A percentile compares a stretch with the other conserved stretches of the same genome.
Conservation (phyloP, 2,329 filamentous ascomycete genomes). For the Septoria linicola region DNA sequence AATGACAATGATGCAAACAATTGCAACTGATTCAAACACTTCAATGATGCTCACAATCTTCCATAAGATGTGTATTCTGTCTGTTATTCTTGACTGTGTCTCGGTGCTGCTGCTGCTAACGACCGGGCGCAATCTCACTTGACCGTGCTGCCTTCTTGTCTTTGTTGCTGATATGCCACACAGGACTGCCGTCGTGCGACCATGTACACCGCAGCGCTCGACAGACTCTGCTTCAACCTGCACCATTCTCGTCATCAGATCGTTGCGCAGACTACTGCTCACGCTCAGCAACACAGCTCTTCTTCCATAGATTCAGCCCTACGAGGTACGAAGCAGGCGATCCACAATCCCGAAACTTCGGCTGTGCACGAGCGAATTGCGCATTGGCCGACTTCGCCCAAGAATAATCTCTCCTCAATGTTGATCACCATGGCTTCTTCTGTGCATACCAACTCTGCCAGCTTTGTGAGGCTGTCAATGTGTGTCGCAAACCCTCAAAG, state of each 20-base stretch:
- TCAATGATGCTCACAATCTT: not conserved
- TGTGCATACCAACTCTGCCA: not conserved
- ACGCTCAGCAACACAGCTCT: not conserved
- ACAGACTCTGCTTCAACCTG: too few species aligned
- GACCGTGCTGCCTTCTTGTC: too few species aligned
- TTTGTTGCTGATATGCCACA: too few species aligned
- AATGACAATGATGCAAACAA: conserved; percentile 41
- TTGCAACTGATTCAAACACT: conserved; percentile 29
- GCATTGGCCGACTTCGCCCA: conserved; percentile 4
- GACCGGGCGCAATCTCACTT: too few species aligned
- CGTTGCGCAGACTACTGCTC: too few species aligned
- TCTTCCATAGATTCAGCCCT: conserved; percentile 11
- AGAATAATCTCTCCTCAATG: not conserved
- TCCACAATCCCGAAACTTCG: conserved; percentile 3
- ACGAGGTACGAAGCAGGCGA: conserved; percentile 1
- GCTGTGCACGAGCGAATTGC: not conserved
- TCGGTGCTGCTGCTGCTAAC: not conserved
- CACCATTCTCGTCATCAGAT: too few species aligned
- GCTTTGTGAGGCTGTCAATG: conserved; percentile 11
- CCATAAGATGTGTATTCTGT: not conserved
- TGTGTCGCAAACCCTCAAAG: conserved; percentile 14
- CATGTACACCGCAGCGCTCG: too few species aligned
- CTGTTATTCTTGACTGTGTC: not conserved
- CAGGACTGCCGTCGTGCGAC: too few species aligned
- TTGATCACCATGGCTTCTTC: conserved; percentile 6